Evolutionary conservation across 129 eudicot genomes (phyloP), one percentile per base, ranked within the genome.

Genomic region (Centella asiatica): DNA sequence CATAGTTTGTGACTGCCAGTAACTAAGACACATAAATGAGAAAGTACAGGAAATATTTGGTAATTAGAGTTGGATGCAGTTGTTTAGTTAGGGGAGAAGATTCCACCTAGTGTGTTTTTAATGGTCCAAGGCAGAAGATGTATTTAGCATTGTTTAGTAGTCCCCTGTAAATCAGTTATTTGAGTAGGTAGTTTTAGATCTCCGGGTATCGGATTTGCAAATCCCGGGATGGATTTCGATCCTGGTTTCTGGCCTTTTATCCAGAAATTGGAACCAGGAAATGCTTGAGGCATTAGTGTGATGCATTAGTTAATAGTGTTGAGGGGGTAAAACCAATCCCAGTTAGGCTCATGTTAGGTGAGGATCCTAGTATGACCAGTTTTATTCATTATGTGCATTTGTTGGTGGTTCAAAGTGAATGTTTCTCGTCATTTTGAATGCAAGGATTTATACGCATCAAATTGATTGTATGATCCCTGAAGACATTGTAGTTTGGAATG

Each of bases 311-410:
- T 19, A 66, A 71, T 78, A 62, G 60, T 31, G 54, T 74, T 39
- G 27, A 55, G 50, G 60, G 69, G 80, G 73, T 39, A 62, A 72
- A 59, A 36, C 42, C 57, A 40, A 60, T 76, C 84, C 76, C 66
- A 4, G 3, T 45, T 18, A 58, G 72, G 79, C 72, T 56, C 78
- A 67, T 76, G 79, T 67, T 78, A 71, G 85, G 85, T 73, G 69
- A 44, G 94, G 94, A 71, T 81, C 86, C 83, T 81, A 62, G 27
- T 53, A 76, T 13, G 34, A 24, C 32, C 59, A 53, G n/a, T 24
- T 24, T 24, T 24, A 23, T 51, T 51, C 26, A 0, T 24, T 24
- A n/a, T 24, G 57, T 51, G 22, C n/a, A n/a, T n/a, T 26, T 52
- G 5, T 52, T 52, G 9, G 13, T 12, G n/a, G 34, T 52, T 52